Base-by-base conservation (phyloP, 2,329 filamentous ascomycete genomes). In the Fusarium coffeatum region DNA sequence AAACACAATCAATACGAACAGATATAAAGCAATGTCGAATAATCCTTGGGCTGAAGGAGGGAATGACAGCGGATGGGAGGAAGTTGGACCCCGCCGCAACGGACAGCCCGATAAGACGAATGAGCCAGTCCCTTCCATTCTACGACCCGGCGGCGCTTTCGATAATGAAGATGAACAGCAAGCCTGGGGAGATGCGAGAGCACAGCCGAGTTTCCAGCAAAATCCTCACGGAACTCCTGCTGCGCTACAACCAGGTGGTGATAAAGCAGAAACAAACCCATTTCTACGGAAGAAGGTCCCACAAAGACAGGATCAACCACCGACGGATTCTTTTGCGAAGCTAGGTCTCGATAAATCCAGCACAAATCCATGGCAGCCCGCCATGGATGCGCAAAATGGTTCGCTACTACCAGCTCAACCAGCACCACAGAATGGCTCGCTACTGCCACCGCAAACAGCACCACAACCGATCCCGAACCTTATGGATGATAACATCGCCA, bases 221-320 rank as follows among this genome's bases (percentile, higher is more conserved):
- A 59, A 43, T 2, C 32, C 59, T 2, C 56, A 68, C 54, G 72
- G 76, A 27, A 71, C 79, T 4, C 80, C 82, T 5, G 70, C 76
- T 22, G 64, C 73, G 4, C 71, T 82, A 54, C 77, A 73, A 34
- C 80, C 82, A 25, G 79, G 77, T 54, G 73, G 64, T 15, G 72
- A 73, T 11, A 77, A 78, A 40, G 71, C 75, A 27, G 81, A 85
- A 59, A 87, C 85, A 22, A 88, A 88, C 55, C 86, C 86, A 0
- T 88, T 88, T 74, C 71, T 81, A 23, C 85, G 85, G 64, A 83
- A 85, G 59, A 86, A 85, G 68, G 78, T 78, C 6, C 60, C 81
- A 6, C 69, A 71, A 43, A 59, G 64, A 20, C 68, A 67, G 34
- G 73, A 71, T 16, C 48, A 74, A 13, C 75, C 78, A 9, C 78